Base-by-base conservation (phyloP, 192 early-diverging fungal genomes). In the Backusella morwellensis region DNA sequence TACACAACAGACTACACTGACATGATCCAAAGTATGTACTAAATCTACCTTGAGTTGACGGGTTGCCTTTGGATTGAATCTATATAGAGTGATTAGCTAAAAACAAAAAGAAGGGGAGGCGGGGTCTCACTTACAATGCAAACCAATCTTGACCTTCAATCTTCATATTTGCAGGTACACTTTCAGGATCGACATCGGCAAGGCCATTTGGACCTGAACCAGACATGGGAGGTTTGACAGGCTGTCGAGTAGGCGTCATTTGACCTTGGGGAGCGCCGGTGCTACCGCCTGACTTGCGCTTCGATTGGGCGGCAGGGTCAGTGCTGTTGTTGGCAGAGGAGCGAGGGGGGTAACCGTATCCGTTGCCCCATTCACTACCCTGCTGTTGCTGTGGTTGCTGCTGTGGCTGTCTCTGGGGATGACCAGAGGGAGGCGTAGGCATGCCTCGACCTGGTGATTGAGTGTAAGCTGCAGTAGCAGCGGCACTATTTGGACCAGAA, bases 1-100 rank as follows among this genome's bases (percentile, higher is more conserved):
- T 38, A 98, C 96, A 82, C 96, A 99, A 85, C 98, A 99, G 6
- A 99, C 98, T 6, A 99, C 98, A 81, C 94, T 95, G 0, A 75
- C 74, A 66, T 89, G 88, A 19, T 88, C 88, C 54, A 89, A 82
- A 7, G 86, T 86, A 40, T 91, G 89, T 50, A 95, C 80, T 38
- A 92, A 79, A 73, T 93, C 93, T 23, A 93, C 91, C 75, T 91
- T 88, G 35, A 92, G 84, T 69, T 80, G 74, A 47, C 92, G 88
- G 23, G 85, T 86, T 5, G 88, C 82, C 80, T 92, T 92, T n/a
- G 89, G 90, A 77, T 93, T 93, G 78, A 91, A 92, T 41, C 88
- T 89, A 19, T 38, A 66, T 50, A 44, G 0, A 3, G 15, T n/a
- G 21, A 56, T 23, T 8, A 56, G 2, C 19, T n/a, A n/a, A 1